phyloP scores from a whole-genome alignment of 2,329 filamentous ascomycete genomes.

The Colletotrichum salicis region DNA sequence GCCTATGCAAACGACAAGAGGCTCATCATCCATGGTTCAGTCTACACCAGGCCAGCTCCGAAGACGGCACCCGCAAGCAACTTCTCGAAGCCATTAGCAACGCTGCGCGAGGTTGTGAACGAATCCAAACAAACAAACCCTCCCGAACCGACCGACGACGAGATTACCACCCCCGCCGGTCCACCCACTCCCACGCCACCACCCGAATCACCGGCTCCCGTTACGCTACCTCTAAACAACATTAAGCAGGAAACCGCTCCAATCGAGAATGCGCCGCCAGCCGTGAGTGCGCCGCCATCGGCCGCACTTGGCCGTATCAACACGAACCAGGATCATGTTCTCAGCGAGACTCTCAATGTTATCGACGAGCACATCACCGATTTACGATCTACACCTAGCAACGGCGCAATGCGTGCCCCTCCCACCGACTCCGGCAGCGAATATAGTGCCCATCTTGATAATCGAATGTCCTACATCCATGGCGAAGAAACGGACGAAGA shows the following conservation, averaged over 20 bases:
- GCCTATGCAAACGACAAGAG: conserved; percentile 18
- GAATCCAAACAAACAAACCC: conserved; percentile 38
- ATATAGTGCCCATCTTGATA: conserved; percentile 82
- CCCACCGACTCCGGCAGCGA: conserved; percentile 86
- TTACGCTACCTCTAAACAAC: conserved; percentile 55
- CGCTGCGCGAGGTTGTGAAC: conserved; percentile 45
- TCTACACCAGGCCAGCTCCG: conserved; percentile 70
- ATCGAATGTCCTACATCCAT: conserved; percentile 88
- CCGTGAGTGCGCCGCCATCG: conserved; percentile 37
- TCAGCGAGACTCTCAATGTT: conserved; percentile 94
- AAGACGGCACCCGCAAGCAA: conserved; percentile 49
- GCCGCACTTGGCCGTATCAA: conserved; percentile 49
- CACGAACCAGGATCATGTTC: conserved; percentile 73
- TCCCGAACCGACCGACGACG: conserved; percentile 4
- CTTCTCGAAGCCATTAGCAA: conserved; percentile 44
- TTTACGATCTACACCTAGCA: conserved; percentile 68
- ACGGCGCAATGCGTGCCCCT: conserved; percentile 61
- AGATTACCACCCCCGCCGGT: conserved; percentile 12
- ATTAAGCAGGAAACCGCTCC: conserved; percentile 47
- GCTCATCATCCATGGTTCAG: conserved; percentile 48
- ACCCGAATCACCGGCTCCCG: conserved; percentile 46
- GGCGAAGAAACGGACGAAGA: conserved; percentile 97
- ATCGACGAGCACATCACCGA: conserved; percentile 98
- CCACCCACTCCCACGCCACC: conserved; percentile 38
- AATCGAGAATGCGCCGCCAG: conserved; percentile 50